Base-by-base conservation (phyloP, 73 alveolate species). In the Paraurostyla sp. region DNA sequence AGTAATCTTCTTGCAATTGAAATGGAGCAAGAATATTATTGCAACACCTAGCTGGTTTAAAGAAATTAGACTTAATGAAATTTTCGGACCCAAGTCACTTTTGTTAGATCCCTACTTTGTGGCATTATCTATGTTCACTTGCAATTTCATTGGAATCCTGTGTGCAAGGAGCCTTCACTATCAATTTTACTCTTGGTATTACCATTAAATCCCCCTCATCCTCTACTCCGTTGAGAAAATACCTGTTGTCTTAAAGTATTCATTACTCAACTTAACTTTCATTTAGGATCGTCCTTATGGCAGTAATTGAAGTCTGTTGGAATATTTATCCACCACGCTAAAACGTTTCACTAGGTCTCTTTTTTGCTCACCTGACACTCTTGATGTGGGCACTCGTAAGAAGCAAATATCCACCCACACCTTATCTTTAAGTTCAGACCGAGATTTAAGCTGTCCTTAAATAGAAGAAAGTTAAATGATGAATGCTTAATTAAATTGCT, bases 81-180 rank as follows among this genome's bases (percentile, higher is more conserved):
- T 63, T 11, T 54, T 45, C 25, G 9, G 9, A 71, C 85, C 29
- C 16, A 54, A 59, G 58, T 36, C n/a, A 36, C 69, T 22, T 22
- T 32, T 20, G 16, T n/a, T 81, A 18, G 0, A 83, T 84, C 91
- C 90, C 42, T 18, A 85, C 58, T 63, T 42, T 25, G 82, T 50
- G 0, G 78, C 76, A 42, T 46, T 11, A 27, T 42, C 51, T 25
- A 2, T 92, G 83, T 89, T 71, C 63, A 30, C 86, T 0, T 82
- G 82, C 73, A 82, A 92, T 56, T 73, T 90, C 7, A 65, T 91
- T 16, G 97, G 97, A 58, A 92, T 92, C 13, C 0, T 36, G 16
- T 92, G 57, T 54, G 80, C 97, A 11, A 90, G 97, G 27, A 83
- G 96, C 7, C 81, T 91, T 15, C 97, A 92, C 80, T 80, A 52